phyloP scores from a whole-genome alignment of 306 rosid species.

The Citrullus amarus region DNA sequence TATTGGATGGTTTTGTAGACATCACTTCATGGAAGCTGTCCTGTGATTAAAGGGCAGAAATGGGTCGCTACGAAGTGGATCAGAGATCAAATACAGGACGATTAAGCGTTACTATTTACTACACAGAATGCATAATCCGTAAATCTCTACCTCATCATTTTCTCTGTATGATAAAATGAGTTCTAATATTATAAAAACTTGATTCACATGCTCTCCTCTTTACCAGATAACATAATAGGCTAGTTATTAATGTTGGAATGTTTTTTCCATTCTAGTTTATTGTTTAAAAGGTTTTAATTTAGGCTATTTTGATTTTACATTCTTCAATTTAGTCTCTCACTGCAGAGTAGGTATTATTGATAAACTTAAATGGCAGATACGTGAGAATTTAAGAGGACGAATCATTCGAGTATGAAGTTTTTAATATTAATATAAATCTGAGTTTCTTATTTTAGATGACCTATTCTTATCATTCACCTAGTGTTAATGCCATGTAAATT shows the following conservation, averaged over 20 bases:
- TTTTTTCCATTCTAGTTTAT: neutral
- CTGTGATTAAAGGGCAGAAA: conserved; percentile 72
- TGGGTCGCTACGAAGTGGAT: conserved; percentile 97
- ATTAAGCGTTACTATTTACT: conserved; percentile 8
- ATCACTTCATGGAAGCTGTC: conserved; percentile 87
- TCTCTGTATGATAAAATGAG: neutral
- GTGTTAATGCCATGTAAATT: too few relatives aligned
- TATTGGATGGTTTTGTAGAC: conserved; percentile 39
- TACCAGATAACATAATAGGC: neutral
- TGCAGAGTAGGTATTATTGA: too few relatives aligned
- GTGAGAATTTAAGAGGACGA: too few relatives aligned
- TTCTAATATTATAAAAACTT: neutral
- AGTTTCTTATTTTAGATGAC: too few relatives aligned
- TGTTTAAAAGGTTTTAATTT: neutral
- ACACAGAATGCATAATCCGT: neutral
- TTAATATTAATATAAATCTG: too few relatives aligned
- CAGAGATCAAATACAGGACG: conserved; percentile 40
- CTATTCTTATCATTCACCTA: too few relatives aligned
- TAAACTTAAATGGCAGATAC: too few relatives aligned
- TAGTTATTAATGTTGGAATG: neutral
- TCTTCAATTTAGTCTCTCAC: too few relatives aligned
- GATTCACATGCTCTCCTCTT: neutral
- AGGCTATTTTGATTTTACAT: too few relatives aligned
- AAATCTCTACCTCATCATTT: neutral
- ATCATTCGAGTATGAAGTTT: too few relatives aligned